These are phyloP conservation scores for Naematelia aurantialba DNA, from an alignment of 768 basidiomycete species.

Conservation along the genomic window DNA sequence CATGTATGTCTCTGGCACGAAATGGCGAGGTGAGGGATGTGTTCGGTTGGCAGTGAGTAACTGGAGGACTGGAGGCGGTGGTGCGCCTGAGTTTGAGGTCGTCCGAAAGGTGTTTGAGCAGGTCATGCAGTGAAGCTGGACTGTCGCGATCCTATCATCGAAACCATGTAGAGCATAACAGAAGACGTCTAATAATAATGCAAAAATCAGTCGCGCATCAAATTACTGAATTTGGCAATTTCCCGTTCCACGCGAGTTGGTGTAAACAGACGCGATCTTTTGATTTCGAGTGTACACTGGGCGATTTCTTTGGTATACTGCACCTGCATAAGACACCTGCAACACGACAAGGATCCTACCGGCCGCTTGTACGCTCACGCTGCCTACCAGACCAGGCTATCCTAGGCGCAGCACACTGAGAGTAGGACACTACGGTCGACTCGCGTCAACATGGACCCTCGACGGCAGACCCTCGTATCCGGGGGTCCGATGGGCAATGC, in stretches of 20 bases:
- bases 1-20: constrained; percentile 51
- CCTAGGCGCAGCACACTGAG: no score
- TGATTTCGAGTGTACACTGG: no score
- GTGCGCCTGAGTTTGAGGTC: constrained; percentile 27
- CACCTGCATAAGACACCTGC: no score
- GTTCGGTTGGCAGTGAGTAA: constrained; percentile 53
- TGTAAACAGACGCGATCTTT: background rate
- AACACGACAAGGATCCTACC: no score
- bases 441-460: constrained; percentile 28
- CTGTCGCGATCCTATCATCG: no score
- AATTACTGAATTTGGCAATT: background rate
- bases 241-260: background rate
- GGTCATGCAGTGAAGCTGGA: constrained; percentile 6
- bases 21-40: constrained; percentile 50
- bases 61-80: constrained; percentile 36
- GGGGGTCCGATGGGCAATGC: constrained; percentile 35
- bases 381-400: no score
- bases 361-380: no score
- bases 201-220: background rate
- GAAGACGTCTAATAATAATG: background rate
- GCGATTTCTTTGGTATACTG: no score
- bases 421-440: no score
- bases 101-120: constrained; percentile 34
- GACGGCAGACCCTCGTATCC: constrained; percentile 32
- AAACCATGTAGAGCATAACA: no score